A percentile compares a stretch with the other conserved stretches of the same genome.
Conservation (phyloP, 2,329 filamentous ascomycete genomes). For the Paraconiothyrium brasiliense region DNA sequence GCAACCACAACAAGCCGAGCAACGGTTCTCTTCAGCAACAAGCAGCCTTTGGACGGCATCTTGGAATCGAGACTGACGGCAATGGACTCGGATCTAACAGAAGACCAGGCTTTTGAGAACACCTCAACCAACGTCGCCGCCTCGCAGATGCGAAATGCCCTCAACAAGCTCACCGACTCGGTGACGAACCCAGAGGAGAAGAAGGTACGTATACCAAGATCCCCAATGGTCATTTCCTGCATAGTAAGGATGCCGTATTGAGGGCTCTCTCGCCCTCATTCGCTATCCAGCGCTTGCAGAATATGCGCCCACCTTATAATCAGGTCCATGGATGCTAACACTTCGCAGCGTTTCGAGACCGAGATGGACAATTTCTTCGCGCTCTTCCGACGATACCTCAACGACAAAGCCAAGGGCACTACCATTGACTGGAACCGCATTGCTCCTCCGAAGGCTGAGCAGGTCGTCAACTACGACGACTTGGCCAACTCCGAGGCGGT, state of each 20-base stretch:
- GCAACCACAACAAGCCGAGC: background rate
- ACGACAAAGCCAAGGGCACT: constrained; percentile 99
- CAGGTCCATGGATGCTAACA: constrained; percentile 24
- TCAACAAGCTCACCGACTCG: constrained; percentile 91
- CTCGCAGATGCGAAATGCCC: constrained; percentile 97
- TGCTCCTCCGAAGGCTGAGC: constrained; percentile 87
- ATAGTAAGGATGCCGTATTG: background rate
- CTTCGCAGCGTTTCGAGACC: constrained; percentile 84
- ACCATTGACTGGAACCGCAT: constrained; percentile 97
- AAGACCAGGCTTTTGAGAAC: constrained; percentile 93
- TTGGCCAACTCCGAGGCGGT: constrained; percentile 90
- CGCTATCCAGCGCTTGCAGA: background rate
- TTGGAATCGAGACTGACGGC: constrained; percentile 13
- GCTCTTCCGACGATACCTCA: constrained; percentile 96
- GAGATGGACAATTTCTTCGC: constrained; percentile 99
- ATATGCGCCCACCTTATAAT: background rate
- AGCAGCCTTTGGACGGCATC: constrained; percentile 1
- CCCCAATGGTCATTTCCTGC: background rate
- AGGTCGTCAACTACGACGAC: constrained; percentile 94
- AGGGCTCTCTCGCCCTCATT: background rate
- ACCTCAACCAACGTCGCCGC: constrained; percentile 97
- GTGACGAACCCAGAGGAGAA: constrained; percentile 79
- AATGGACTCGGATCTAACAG: constrained; percentile 11
- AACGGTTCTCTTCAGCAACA: background rate
- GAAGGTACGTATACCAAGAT: constrained; percentile 69